These are phyloP conservation scores for Raffaelea ambrosiae DNA, from an alignment of 2,329 filamentous ascomycete species.

Conservation along the genomic window DNA sequence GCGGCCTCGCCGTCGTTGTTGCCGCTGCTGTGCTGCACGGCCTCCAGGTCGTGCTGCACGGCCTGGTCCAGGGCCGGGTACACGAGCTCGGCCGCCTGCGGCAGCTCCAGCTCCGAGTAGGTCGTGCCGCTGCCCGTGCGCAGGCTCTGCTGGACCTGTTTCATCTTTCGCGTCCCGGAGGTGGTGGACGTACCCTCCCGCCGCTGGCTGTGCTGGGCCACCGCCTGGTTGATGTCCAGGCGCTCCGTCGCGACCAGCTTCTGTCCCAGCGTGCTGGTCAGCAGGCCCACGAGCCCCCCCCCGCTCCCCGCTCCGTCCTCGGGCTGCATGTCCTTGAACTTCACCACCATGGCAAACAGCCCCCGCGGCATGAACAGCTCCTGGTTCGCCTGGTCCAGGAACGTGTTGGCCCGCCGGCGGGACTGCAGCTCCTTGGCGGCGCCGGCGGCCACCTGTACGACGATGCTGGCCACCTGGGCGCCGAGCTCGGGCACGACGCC, in stretches of 20 bases:
- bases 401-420: slow-evolving; percentile 17
- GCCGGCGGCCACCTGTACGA: slow-evolving; percentile 17
- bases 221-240: slow-evolving; percentile 25
- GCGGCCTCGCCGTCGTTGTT: slow-evolving; percentile 3
- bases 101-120: slow-evolving; percentile 25
- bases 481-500: slow-evolving; percentile 22
- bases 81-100: slow-evolving; percentile 28
- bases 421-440: slow-evolving; percentile 19
- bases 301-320: slow-evolving; percentile 1
- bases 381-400: slow-evolving; percentile 20
- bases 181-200: slow-evolving; percentile 10
- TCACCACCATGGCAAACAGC: slow-evolving; percentile 20
- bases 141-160: slow-evolving; percentile 22
- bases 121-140: slow-evolving; percentile 26
- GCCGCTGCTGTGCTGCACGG: slow-evolving; percentile 16
- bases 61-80: slow-evolving; percentile 26
- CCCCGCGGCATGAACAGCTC: slow-evolving; percentile 22
- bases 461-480: slow-evolving; percentile 17
- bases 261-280: slow-evolving; percentile 7
- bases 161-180: slow-evolving; percentile 5
- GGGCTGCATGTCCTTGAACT: slow-evolving; percentile 17
- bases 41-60: too few species aligned
- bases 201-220: slow-evolving; percentile 20
- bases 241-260: slow-evolving; percentile 10
- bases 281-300: too few species aligned